A percentile compares a stretch with the other conserved stretches of the same genome.
These are phyloP conservation scores for Lignosus rhinocerotis DNA, from an alignment of 1,284 basidiomycete species.

Conservation along the genomic window DNA sequence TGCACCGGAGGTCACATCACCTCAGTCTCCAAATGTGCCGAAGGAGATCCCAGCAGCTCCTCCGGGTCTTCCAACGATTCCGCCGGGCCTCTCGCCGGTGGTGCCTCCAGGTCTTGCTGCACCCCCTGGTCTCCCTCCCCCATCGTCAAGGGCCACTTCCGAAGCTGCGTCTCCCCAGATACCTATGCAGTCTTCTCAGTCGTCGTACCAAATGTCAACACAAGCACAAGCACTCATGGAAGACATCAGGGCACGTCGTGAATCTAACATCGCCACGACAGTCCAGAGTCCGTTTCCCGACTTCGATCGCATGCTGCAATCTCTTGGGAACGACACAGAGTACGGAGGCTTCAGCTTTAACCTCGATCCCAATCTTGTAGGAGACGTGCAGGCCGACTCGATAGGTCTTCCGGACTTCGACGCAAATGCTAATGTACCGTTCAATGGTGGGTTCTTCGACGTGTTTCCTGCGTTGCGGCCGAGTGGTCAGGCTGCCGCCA, in stretches of 20 bases:
- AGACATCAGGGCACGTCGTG: constrained; percentile 77
- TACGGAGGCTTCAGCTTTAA: constrained; percentile 79
- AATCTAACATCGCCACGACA: constrained; percentile 49
- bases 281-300: constrained; percentile 85
- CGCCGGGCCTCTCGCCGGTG: constrained; percentile 42
- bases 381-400: constrained; percentile 44
- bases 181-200: constrained; percentile 55
- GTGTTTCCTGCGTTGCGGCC: constrained; percentile 62
- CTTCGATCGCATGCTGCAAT: constrained; percentile 78
- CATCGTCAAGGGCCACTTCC: constrained; percentile 46
- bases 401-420: constrained; percentile 55
- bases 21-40: constrained; percentile 5
- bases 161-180: constrained; percentile 55
- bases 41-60: constrained; percentile 40
- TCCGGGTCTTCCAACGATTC: constrained; percentile 43
- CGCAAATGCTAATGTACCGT: constrained; percentile 51
- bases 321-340: constrained; percentile 56
- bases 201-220: constrained; percentile 84
- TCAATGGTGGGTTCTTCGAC: constrained; percentile 62
- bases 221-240: constrained; percentile 84
- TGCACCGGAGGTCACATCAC: constrained; percentile 30
- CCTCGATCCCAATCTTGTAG: constrained; percentile 73
- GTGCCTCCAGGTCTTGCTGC: constrained; percentile 60
- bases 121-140: constrained; percentile 65
- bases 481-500: constrained; percentile 32